Conservation (phyloP, 345 rosid species). For the Eucalyptus regnans region DNA sequence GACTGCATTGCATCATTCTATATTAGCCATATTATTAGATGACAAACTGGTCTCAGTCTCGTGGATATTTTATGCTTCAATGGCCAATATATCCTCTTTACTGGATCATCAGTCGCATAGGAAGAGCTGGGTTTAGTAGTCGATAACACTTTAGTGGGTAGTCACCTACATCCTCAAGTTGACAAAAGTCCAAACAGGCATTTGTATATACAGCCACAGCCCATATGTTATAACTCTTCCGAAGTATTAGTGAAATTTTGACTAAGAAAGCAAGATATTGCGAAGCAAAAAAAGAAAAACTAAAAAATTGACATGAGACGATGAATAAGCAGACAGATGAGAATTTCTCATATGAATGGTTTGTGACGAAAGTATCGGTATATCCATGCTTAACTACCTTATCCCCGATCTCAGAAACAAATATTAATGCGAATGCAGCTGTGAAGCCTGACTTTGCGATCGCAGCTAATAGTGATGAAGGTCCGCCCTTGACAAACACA, state of each 20-base stretch:
- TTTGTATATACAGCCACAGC: neutral
- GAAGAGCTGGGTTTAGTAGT: neutral
- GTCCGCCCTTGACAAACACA: slow-evolving; percentile 65
- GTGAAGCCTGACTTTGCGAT: slow-evolving; percentile 93
- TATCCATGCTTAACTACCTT: slow-evolving; percentile 37
- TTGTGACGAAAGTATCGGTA: neutral
- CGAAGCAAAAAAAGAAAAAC: neutral
- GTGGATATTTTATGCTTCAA: neutral
- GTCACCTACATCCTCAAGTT: neutral
- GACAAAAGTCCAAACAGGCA: neutral
- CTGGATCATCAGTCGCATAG: neutral
- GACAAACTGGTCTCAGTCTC: neutral
- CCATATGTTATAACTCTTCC: neutral
- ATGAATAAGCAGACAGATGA: neutral
- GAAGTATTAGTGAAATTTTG: neutral
- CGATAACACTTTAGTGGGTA: neutral
- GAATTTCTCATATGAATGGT: neutral
- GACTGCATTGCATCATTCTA: neutral
- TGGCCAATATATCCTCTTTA: neutral
- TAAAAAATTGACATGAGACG: neutral
- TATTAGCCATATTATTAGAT: neutral
- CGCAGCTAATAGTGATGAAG: slow-evolving; percentile 66
- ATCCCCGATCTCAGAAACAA: slow-evolving; percentile 98
- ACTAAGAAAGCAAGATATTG: neutral
- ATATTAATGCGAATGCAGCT: slow-evolving; percentile 91